phyloP scores from a whole-genome alignment of 2,329 filamentous ascomycete species.

The Ascosphaera aggregata region DNA sequence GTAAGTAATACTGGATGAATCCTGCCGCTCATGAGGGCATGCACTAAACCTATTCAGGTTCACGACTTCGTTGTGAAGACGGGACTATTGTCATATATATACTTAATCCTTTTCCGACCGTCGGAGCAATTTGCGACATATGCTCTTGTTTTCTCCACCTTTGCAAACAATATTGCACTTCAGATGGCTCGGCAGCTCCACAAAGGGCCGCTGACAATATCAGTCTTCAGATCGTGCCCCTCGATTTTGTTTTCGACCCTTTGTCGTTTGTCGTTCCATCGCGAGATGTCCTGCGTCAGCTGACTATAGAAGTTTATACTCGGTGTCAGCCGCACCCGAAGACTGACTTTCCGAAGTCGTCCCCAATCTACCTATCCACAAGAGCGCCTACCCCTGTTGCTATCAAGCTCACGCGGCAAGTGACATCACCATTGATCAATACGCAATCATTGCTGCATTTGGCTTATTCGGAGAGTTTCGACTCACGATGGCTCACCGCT shows the following conservation, averaged over 20 bases:
- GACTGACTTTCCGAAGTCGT: constrained; percentile 4
- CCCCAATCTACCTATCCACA: constrained; percentile 29
- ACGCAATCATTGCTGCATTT: constrained; percentile 26
- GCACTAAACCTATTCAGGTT: neutral
- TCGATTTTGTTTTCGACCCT: constrained; percentile 28
- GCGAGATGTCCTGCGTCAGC: constrained; percentile 22
- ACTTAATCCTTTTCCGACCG: constrained; percentile 28
- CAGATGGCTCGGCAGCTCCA: neutral
- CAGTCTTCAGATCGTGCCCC: constrained; percentile 33
- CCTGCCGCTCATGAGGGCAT: neutral
- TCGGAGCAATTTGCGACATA: constrained; percentile 24
- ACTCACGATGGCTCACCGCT: constrained; percentile 33
- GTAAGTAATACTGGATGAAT: constrained; percentile 9
- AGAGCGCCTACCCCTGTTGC: constrained; percentile 27
- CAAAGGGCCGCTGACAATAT: constrained; percentile 22
- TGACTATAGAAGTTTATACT: constrained; percentile 35
- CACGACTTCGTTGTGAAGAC: constrained; percentile 4
- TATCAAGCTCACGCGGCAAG: constrained; percentile 30
- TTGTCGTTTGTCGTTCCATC: constrained; percentile 28
- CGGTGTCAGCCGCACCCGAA: constrained; percentile 26
- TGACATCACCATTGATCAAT: constrained; percentile 20
- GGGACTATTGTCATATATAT: constrained; percentile 33
- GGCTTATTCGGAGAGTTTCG: constrained; percentile 31
- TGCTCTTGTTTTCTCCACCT: constrained; percentile 34
- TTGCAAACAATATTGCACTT: constrained; percentile 25